Conservation (phyloP, 2,329 filamentous ascomycete species). For the Metarhizium sp. region DNA sequence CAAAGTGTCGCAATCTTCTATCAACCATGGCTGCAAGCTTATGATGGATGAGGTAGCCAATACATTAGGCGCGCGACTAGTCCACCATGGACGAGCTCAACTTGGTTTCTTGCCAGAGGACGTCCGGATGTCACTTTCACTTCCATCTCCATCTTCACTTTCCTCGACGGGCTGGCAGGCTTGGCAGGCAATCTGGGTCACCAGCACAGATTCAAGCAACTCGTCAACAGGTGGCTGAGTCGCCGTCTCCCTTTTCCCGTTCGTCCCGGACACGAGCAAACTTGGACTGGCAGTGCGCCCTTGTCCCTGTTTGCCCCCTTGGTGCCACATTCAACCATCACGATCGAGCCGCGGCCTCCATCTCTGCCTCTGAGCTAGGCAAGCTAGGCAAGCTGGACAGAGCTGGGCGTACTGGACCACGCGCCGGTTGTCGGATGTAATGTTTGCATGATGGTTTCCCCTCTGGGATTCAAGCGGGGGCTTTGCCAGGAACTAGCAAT, state of each 20-base stretch:
- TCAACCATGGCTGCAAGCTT: neutral
- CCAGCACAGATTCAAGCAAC: neutral
- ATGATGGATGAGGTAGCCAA: no score
- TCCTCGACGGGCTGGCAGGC: no score
- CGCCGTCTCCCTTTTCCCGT: neutral
- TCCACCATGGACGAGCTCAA: neutral
- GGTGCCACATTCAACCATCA: neutral
- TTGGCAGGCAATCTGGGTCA: neutral
- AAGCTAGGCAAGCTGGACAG: no score
- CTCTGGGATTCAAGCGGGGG: conserved; percentile 1
- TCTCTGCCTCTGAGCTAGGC: no score
- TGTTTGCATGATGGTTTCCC: conserved; percentile 2
- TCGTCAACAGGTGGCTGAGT: neutral
- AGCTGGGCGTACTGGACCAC: neutral
- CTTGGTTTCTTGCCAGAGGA: neutral
- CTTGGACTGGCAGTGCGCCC: no score
- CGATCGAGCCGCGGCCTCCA: neutral
- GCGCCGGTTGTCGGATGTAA: conserved; percentile 1
- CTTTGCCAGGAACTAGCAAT: neutral
- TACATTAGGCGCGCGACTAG: neutral
- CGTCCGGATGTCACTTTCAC: neutral
- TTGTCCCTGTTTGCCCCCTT: neutral
- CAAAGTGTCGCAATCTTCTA: neutral
- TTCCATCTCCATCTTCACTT: neutral
- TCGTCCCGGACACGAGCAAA: neutral